Conservation (phyloP, 2,329 filamentous ascomycete species). For the Fusarium sp. region DNA sequence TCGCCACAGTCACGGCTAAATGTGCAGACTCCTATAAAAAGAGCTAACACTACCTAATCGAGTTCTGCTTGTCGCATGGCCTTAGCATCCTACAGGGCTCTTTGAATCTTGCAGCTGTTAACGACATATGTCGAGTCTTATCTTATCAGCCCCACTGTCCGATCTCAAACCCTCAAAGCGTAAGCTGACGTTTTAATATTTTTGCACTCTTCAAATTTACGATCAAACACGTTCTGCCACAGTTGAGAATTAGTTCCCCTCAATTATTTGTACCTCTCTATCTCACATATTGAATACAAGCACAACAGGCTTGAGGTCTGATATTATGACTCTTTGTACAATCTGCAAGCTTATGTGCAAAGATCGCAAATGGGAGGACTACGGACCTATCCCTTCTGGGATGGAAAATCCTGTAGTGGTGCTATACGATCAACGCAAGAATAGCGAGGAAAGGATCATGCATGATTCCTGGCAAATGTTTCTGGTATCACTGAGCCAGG, state of each 20-base stretch:
- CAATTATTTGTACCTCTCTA: too few species aligned
- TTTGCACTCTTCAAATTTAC: neutral
- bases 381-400: too few species aligned
- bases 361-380: neutral
- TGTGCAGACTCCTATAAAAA: too few species aligned
- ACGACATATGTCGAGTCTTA: neutral
- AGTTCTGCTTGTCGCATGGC: too few species aligned
- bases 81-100: too few species aligned
- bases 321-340: neutral
- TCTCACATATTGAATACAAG: too few species aligned
- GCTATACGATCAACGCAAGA: too few species aligned
- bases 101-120: rapidly evolving
- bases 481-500: rapidly evolving
- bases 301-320: neutral
- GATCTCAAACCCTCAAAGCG: neutral
- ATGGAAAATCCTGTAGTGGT: too few species aligned
- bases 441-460: neutral
- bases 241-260: neutral
- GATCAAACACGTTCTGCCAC: neutral
- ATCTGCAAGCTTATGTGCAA: neutral
- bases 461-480: neutral
- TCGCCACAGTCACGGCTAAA: too few species aligned
- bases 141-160: neutral
- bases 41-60: too few species aligned
- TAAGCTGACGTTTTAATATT: neutral